phyloP scores from a whole-genome alignment of 169 alveolate species.

The Eimeria zaria region DNA sequence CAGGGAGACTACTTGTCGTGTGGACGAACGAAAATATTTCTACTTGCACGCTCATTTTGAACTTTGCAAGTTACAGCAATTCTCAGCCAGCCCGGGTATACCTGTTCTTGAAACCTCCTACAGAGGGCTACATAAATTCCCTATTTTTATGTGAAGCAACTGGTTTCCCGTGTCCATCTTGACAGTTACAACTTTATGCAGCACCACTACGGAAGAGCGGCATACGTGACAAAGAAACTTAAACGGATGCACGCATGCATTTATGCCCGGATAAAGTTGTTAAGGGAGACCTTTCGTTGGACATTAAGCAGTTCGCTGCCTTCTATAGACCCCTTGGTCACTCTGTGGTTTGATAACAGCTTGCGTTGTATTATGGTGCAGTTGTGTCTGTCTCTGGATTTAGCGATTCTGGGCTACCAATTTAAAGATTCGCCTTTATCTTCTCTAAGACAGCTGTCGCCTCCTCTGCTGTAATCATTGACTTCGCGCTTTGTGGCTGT shows the following conservation, averaged over 20 bases:
- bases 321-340: neutral
- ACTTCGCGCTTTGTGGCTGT: conserved; percentile 68
- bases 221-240: neutral
- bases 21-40: no score
- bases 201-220: neutral
- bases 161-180: neutral
- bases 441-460: conserved; percentile 56
- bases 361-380: neutral
- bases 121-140: neutral
- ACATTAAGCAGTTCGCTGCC: neutral
- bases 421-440: conserved; percentile 46
- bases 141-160: neutral
- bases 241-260: neutral
- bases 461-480: conserved; percentile 54
- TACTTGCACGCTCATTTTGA: no score
- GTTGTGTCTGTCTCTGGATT: neutral
- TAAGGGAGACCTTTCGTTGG: neutral
- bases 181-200: neutral
- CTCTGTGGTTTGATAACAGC: neutral
- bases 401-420: neutral
- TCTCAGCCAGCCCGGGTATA: no score
- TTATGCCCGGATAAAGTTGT: neutral
- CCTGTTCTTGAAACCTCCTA: neutral
- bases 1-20: neutral
- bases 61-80: no score